Evolutionary conservation across 208 protist genomes (phyloP).

Genomic region (Wallacemonas sp.): DNA sequence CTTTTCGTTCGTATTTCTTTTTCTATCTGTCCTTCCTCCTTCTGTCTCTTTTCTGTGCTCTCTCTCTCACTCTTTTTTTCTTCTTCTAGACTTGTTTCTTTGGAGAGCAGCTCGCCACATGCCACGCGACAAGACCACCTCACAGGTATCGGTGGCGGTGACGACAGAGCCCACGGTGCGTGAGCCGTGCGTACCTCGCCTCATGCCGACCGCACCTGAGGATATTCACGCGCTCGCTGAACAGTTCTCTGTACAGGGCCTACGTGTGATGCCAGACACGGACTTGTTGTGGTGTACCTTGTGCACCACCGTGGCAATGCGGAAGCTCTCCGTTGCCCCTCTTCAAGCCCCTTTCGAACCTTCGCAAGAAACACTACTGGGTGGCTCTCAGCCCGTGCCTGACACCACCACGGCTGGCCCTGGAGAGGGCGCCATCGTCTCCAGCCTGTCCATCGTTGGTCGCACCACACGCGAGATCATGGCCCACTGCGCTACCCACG

Average conservation of each 20-base stretch:
- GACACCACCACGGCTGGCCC: background rate
- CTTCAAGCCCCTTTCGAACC: too few relatives aligned
- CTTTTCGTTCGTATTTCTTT: background rate
- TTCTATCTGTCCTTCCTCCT: background rate
- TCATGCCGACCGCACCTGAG: background rate
- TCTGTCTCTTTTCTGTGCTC: background rate
- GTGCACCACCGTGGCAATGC: constrained; percentile 21
- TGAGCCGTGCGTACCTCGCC: too few relatives aligned
- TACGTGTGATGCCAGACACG: constrained; percentile 24
- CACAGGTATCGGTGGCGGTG: too few relatives aligned
- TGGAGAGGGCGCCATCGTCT: background rate
- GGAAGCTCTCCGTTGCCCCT: background rate
- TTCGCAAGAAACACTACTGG: too few relatives aligned
- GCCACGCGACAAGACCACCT: too few relatives aligned
- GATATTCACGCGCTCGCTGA: constrained; percentile 14
- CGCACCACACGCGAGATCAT: constrained; percentile 25
- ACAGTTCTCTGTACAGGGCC: constrained; percentile 39
- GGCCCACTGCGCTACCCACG: constrained; percentile 54
- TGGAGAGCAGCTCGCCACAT: too few relatives aligned
- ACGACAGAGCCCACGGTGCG: background rate
- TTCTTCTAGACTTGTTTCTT: too few relatives aligned
- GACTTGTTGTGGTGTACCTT: constrained; percentile 35
- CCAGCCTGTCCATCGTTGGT: constrained; percentile 25
- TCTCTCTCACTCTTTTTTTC: background rate
- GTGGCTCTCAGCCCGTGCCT: background rate